Percentiles rank a stretch among this genome's conserved stretches.
Evolutionary conservation across 495 filamentous ascomycete species (phyloP).

Genomic region (Aspergillus steynii): DNA sequence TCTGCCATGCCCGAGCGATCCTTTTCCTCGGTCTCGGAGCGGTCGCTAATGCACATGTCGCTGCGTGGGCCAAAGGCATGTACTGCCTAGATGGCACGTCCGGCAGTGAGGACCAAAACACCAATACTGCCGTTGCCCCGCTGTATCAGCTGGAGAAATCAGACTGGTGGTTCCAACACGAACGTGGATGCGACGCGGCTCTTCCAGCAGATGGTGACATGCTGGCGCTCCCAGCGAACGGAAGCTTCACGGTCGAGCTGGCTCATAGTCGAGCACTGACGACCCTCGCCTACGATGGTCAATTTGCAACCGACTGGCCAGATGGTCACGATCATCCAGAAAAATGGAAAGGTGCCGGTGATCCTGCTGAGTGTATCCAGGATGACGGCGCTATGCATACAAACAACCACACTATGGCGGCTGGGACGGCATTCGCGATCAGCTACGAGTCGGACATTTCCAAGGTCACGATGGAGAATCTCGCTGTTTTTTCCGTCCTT

Average conservation of each 20-base stretch:
- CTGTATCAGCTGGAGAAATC: constrained; percentile 41
- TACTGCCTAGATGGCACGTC: constrained; percentile 41
- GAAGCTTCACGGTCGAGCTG: constrained; percentile 52
- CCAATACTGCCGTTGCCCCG: constrained; percentile 42
- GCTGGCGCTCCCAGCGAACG: constrained; percentile 53
- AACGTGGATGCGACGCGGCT: constrained; percentile 45
- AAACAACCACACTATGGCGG: constrained; percentile 41
- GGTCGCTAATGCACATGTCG: constrained; percentile 42
- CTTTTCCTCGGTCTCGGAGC: constrained; percentile 3
- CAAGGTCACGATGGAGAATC: constrained; percentile 51
- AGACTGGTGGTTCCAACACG: constrained; percentile 55
- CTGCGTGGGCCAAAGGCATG: constrained; percentile 49
- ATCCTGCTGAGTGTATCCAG: constrained; percentile 29
- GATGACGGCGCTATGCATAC: constrained; percentile 48
- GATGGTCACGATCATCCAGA: constrained; percentile 50
- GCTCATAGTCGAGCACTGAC: constrained; percentile 53
- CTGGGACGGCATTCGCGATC: constrained; percentile 56
- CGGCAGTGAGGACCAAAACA: constrained; percentile 39
- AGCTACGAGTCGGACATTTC: constrained; percentile 49
- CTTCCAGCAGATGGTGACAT: constrained; percentile 43
- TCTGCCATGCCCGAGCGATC: not conserved
- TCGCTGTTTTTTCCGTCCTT: constrained; percentile 52
- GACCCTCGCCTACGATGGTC: constrained; percentile 47
- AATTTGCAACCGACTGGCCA: constrained; percentile 42
- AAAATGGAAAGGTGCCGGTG: constrained; percentile 42